A percentile compares a stretch with the other conserved stretches of the same genome.
phyloP scores from a whole-genome alignment of 2,329 filamentous ascomycete species.

The Microascus cirrosus region DNA sequence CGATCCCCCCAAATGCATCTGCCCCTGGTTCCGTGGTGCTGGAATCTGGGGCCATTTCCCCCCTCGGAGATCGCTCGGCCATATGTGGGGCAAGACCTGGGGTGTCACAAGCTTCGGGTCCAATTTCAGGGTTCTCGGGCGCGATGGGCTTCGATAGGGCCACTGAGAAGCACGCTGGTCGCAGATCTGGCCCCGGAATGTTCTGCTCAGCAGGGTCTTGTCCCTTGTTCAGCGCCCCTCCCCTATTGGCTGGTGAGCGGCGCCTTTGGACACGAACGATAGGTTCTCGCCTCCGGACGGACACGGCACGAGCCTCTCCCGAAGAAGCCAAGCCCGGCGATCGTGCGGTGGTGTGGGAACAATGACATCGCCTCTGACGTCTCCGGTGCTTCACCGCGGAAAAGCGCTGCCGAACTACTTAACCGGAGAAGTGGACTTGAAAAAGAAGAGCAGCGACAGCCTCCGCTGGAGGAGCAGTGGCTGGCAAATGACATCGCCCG shows the following conservation, averaged over 20 bases:
- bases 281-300: neutral
- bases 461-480: neutral
- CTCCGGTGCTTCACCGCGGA: neutral
- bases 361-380: neutral
- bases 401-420: neutral
- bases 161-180: neutral
- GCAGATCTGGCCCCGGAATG: neutral
- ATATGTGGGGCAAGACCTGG: neutral
- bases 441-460: neutral
- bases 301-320: neutral
- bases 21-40: neutral
- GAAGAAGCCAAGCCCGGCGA: neutral
- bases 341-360: neutral
- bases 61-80: neutral
- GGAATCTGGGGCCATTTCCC: neutral
- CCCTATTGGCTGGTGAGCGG: neutral
- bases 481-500: neutral
- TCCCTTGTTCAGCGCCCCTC: neutral
- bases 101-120: neutral
- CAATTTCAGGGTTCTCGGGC: neutral
- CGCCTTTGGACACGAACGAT: neutral
- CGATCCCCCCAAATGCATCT: neutral
- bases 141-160: neutral
- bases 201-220: neutral
- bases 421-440: neutral